phyloP scores from a whole-genome alignment of 306 rosid genomes.

The Heteromeles arbutifolia region DNA sequence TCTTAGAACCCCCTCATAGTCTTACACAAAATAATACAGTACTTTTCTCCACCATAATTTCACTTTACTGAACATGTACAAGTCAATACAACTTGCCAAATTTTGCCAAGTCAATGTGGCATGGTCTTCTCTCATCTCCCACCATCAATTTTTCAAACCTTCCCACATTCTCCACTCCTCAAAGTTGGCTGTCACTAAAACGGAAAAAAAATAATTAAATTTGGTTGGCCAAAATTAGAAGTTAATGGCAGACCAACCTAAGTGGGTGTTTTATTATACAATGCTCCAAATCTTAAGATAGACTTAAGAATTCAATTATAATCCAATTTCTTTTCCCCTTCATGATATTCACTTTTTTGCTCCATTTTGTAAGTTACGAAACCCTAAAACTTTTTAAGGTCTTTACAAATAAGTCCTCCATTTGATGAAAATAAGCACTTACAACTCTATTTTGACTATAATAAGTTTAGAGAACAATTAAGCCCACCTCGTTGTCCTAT shows the following conservation, averaged over 20 bases:
- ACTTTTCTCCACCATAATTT: neutral
- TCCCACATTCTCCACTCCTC: slow-evolving; percentile 24
- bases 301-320: slow-evolving; percentile 18
- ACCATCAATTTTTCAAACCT: slow-evolving; percentile 6
- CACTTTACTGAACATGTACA: neutral
- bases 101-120: slow-evolving; percentile 25
- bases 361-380: neutral
- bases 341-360: neutral
- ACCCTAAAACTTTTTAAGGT: neutral
- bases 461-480: too few species aligned
- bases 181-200: slow-evolving; percentile 28
- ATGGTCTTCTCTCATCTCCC: slow-evolving; percentile 8
- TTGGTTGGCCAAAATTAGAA: slow-evolving; percentile 13
- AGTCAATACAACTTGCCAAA: slow-evolving; percentile 34
- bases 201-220: neutral
- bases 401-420: neutral
- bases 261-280: slow-evolving; percentile 59
- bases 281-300: slow-evolving; percentile 36
- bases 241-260: slow-evolving; percentile 44
- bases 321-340: neutral
- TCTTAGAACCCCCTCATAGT: slow-evolving; percentile 10
- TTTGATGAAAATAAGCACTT: neutral
- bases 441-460: too few species aligned
- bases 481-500: too few species aligned
- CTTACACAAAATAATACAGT: slow-evolving; percentile 15